Evolutionary conservation across 768 basidiomycete genomes (phyloP).

Genomic region (Agaricus blazei): DNA sequence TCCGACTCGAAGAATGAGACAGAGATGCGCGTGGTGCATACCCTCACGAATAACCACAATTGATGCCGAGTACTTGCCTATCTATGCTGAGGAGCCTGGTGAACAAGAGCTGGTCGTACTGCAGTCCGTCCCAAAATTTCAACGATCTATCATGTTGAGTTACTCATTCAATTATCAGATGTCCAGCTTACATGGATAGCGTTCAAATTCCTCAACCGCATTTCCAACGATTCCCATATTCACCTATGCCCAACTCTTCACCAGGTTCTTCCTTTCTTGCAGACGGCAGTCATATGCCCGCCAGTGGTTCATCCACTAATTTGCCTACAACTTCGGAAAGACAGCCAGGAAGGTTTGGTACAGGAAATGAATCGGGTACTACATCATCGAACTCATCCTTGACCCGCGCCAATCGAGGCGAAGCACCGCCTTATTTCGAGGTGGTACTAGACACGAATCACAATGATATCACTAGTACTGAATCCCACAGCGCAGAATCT

Average conservation of each 20-base stretch:
- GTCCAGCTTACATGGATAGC: constrained; percentile 48
- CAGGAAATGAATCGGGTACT: constrained; percentile 28
- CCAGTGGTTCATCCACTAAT: constrained; percentile 19
- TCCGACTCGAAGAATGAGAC: constrained; percentile 11
- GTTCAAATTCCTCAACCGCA: constrained; percentile 31
- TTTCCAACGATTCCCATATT: constrained; percentile 28
- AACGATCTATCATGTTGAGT: background rate
- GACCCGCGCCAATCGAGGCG: constrained; percentile 40
- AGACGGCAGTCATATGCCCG: constrained; percentile 17
- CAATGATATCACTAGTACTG: background rate
- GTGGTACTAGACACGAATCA: constrained; percentile 23
- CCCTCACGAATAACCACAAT: constrained; percentile 71
- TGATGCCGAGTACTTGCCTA: constrained; percentile 57
- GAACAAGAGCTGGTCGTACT: constrained; percentile 75
- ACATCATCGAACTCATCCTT: constrained; percentile 18
- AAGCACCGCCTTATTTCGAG: constrained; percentile 68
- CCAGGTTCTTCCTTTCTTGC: constrained; percentile 37
- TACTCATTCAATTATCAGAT: constrained; percentile 26
- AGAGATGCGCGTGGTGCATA: constrained; percentile 48
- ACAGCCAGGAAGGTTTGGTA: constrained; percentile 20
- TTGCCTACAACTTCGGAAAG: constrained; percentile 14
- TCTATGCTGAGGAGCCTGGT: constrained; percentile 81
- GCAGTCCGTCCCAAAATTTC: constrained; percentile 25
- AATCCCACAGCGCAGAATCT: background rate
- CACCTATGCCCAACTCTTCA: constrained; percentile 33